Evolutionary conservation across 1,284 basidiomycete species (phyloP).

Genomic region (Mycosarcoma maydis): DNA sequence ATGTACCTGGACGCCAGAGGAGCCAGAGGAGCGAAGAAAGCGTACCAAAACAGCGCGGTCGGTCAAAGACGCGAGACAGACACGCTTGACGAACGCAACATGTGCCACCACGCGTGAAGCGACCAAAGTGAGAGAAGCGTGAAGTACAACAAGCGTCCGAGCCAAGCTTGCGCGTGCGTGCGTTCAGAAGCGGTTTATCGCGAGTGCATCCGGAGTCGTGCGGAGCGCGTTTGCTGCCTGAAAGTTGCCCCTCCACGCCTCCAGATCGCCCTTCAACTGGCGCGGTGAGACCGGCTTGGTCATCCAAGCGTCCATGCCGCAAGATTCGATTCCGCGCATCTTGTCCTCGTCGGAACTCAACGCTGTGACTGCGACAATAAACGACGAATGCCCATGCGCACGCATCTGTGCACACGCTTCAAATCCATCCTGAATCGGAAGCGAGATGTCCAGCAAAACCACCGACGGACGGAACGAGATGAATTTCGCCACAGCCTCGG

Average conservation of each 20-base stretch:
- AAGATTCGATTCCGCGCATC: slow-evolving; percentile 40
- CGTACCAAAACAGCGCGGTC: too few relatives aligned
- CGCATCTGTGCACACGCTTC: slow-evolving; percentile 55
- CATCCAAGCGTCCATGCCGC: slow-evolving; percentile 58
- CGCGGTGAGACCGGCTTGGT: slow-evolving; percentile 52
- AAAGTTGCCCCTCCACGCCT: slow-evolving; percentile 23
- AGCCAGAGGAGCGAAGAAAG: too few relatives aligned
- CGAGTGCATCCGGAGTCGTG: too few relatives aligned
- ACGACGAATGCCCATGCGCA: slow-evolving; percentile 27
- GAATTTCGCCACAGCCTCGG: slow-evolving; percentile 52
- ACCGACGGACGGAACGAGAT: slow-evolving; percentile 44
- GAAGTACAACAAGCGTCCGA: too few relatives aligned
- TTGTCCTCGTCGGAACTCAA: slow-evolving; percentile 52
- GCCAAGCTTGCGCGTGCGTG: too few relatives aligned
- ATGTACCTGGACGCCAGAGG: too few relatives aligned
- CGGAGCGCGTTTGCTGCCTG: neutral
- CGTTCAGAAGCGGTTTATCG: too few relatives aligned
- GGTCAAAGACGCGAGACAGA: too few relatives aligned
- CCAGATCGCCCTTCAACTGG: slow-evolving; percentile 27
- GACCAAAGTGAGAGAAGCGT: too few relatives aligned
- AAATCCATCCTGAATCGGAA: slow-evolving; percentile 57
- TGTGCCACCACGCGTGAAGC: too few relatives aligned
- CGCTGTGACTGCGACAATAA: slow-evolving; percentile 58
- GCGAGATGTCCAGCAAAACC: slow-evolving; percentile 57
- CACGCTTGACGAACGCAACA: too few relatives aligned